Percentiles rank a stretch among this genome's conserved stretches.
Conservation (phyloP, 148 eudicot genomes). For the Chenopodium formosanum region DNA sequence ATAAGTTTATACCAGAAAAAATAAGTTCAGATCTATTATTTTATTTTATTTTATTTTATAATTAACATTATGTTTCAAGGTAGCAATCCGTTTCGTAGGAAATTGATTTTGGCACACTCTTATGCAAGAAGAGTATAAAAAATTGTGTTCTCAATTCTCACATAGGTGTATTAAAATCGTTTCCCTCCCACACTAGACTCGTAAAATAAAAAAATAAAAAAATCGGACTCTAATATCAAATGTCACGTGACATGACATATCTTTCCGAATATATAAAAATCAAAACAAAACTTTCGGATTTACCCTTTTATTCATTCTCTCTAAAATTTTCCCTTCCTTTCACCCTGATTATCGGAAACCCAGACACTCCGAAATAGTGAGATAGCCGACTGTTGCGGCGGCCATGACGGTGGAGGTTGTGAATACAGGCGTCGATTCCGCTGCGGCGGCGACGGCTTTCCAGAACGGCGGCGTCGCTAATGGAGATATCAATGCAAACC, state of each 20-base stretch:
- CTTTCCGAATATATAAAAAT: not conserved
- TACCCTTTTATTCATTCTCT: not conserved
- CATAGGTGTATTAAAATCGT: no score
- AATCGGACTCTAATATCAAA: not conserved
- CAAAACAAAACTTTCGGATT: not conserved
- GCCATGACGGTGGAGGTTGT: constrained; percentile 48
- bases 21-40: no score
- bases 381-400: not conserved
- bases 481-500: constrained; percentile 41
- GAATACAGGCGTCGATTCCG: constrained; percentile 6
- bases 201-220: no score
- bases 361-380: not conserved
- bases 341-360: not conserved
- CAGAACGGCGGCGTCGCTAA: constrained; percentile 42
- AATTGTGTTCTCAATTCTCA: no score
- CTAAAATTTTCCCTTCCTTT: not conserved
- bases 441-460: constrained; percentile 9
- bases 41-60: no score
- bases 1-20: no score
- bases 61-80: no score
- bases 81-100: no score
- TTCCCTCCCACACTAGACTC: no score
- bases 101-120: no score
- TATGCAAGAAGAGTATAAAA: no score
- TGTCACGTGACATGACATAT: not conserved